Conservation (phyloP, 2,329 filamentous ascomycete genomes). For the Ceratocystis harringtonii region DNA sequence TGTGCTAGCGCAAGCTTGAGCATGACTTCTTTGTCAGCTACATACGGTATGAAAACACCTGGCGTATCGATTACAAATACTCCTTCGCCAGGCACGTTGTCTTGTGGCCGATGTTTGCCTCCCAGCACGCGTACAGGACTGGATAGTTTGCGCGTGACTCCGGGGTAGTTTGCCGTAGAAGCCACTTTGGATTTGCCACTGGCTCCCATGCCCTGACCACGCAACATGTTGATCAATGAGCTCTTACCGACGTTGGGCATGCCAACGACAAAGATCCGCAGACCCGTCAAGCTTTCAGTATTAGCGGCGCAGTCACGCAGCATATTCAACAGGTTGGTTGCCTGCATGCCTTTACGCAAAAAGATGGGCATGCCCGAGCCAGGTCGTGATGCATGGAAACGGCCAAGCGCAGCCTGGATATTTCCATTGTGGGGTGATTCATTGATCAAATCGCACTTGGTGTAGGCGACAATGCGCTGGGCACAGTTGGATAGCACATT, state of each 20-base stretch:
- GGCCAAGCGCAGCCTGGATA: slow-evolving; percentile 23
- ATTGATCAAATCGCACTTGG: slow-evolving; percentile 62
- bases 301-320: slow-evolving; percentile 23
- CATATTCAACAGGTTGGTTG: slow-evolving; percentile 20
- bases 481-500: slow-evolving; percentile 50
- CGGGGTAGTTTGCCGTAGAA: slow-evolving; percentile 71
- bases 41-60: slow-evolving; percentile 87
- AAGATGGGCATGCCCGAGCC: slow-evolving; percentile 24
- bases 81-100: slow-evolving; percentile 35
- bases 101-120: slow-evolving; percentile 19
- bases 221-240: slow-evolving; percentile 76
- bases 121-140: slow-evolving; percentile 63
- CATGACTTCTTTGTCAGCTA: slow-evolving; percentile 75
- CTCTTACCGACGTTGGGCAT: slow-evolving; percentile 99
- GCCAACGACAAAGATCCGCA: slow-evolving; percentile 74
- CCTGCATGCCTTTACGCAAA: slow-evolving; percentile 25
- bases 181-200: slow-evolving; percentile 46
- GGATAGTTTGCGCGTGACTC: slow-evolving; percentile 73
- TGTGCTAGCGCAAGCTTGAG: slow-evolving; percentile 86
- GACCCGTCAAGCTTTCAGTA: slow-evolving; percentile 53
- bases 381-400: slow-evolving; percentile 20
- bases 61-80: slow-evolving; percentile 86
- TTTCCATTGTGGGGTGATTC: slow-evolving; percentile 18
- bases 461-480: slow-evolving; percentile 74
- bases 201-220: slow-evolving; percentile 44